Base-by-base conservation (phyloP, 768 basidiomycete genomes). In the Lactarius sp. region DNA sequence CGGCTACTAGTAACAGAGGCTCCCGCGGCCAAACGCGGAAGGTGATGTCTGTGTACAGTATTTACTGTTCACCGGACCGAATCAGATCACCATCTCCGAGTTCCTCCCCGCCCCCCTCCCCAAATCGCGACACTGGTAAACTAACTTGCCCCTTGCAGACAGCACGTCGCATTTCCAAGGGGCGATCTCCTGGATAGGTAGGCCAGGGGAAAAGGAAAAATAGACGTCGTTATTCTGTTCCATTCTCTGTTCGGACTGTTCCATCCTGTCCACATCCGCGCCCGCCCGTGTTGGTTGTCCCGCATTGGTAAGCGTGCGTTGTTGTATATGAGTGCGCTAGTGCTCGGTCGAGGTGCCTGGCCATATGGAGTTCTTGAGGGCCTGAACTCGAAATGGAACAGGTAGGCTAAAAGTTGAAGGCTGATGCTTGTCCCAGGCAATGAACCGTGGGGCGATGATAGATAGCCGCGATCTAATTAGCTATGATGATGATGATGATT, bases 151-250 rank as follows among this genome's bases (percentile, higher is more conserved):
- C 9, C 34, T 60, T 60, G 59, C 1, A 54, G 59, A 60, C 7
- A 1, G 22, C 39, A 56, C 34, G 50, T 60, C 20, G 10, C 53
- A 7, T 42, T 37, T 34, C 18, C 54, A 7, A 42, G 22, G 41
- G 54, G 6, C 47, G 64, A 65, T 65, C n/a, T 39, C 53, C 59
- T 37, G 39, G 64, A 65, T 65, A 60, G 64, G 64, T 41, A 65
- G 34, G 41, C 46, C 51, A 52, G 20, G 7, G 22, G 13, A 41
- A 41, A 41, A 41, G 4, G 13, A 41, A 41, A 13, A 41, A 41
- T 9, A 31, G 44, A 46, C 33, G 7, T 33, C 52, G 1, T 31
- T 5, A 12, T 9, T 16, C 27, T 14, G 16, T 27, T 27, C 12
- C 33, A 6, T n/a, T 7, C 12, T 27, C 12, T 42, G 27, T 27